Evolutionary conservation across 108 stramenopile genomes (phyloP).

Genomic region (Poteriospumella lacustris): DNA sequence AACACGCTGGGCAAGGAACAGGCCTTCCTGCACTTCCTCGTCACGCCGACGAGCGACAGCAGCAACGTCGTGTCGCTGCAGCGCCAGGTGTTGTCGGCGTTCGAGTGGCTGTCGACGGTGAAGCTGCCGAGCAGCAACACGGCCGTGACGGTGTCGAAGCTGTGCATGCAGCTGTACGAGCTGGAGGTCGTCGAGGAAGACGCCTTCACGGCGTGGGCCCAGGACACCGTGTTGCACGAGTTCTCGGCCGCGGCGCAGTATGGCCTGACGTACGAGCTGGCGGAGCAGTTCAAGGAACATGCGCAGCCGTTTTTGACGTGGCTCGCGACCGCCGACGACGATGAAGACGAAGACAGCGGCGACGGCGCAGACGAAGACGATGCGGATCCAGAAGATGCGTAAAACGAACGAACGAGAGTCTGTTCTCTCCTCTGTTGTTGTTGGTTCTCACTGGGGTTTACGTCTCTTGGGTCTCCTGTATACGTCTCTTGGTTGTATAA

Average conservation of each 20-base stretch:
- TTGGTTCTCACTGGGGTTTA: too few species aligned
- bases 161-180: constrained; percentile 48
- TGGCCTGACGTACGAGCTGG: constrained; percentile 40
- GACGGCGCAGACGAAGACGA: constrained; percentile 41
- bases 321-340: constrained; percentile 51
- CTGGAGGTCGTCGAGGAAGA: constrained; percentile 52
- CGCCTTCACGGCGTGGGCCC: constrained; percentile 51
- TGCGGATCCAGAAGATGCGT: too few species aligned
- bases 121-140: constrained; percentile 33
- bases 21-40: not conserved
- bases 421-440: too few species aligned
- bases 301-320: constrained; percentile 50
- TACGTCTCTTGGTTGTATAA: too few species aligned
- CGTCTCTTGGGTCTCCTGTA: too few species aligned
- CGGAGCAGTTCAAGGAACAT: constrained; percentile 33
- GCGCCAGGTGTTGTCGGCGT: not conserved
- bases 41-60: not conserved
- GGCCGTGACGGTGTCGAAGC: too few species aligned
- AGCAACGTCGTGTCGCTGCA: too few species aligned
- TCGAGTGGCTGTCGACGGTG: constrained; percentile 34
- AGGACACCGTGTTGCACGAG: constrained; percentile 40
- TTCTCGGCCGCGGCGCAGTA: constrained; percentile 33
- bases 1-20: not conserved
- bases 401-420: too few species aligned
- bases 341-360: constrained; percentile 39